Evolutionary conservation across 2,329 filamentous ascomycete genomes (phyloP), one percentile per base, ranked within the genome.

Genomic region (Verticillium longisporum): DNA sequence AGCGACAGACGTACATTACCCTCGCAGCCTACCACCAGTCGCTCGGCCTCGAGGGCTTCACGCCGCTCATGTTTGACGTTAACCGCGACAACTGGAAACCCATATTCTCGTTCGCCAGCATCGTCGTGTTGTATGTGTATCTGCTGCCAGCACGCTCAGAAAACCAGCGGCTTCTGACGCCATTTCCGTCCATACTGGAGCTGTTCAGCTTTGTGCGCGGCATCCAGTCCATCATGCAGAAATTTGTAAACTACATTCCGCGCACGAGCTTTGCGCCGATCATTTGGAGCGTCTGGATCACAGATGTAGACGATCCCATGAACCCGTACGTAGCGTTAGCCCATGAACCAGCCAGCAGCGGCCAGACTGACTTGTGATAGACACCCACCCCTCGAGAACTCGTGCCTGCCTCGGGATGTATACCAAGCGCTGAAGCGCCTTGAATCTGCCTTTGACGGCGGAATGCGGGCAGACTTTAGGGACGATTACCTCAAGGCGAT

Each of bases 71-170:
- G 9, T 63, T 65, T 15, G 54, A 61, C 6, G 61, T 69, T 10
- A 38, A 64, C 41, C 21, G 64, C 6, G 59, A 63, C 3, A 68
- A 65, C 55, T 70, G 67, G 65, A 61, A 63, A 41, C 72, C 75
- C 14, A 68, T 75, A 37, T 74, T 77, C 45, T 75, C 71, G 65
- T 77, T 80, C 58, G 76, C 77, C 60, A 76, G 76, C 15, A 73
- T 72, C 4, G 73, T 72, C 58, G 70, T 77, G 3, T 14, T 72
- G 9, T 50, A 50, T 10, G 45, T 50, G 18, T 21, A 26, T 4
- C n/a, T 37, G 2, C 6, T 61, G 1, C 62, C 62, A 0, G 34
- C 56, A 26, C 61, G 58, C 4, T 7, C 21, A n/a, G 36, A 18
- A 0, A 54, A 9, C 3, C 37, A 59, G 9, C n/a, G 32, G 1